Base-by-base conservation (phyloP, 1,139 yeast genomes). In the Saccharomyces hybrid region DNA sequence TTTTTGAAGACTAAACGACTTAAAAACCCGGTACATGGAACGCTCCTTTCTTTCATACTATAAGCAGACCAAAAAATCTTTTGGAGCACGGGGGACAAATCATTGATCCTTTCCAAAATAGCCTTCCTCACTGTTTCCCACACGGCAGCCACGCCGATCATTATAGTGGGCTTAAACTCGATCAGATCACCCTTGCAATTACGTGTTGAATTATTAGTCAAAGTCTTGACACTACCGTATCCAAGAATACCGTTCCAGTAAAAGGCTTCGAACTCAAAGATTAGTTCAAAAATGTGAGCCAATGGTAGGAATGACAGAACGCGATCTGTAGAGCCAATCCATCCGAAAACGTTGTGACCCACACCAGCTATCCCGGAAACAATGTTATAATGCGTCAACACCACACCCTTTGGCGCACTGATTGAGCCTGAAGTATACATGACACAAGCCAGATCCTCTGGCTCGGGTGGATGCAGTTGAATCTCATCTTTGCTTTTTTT, bases 361-460 rank as follows among this genome's bases (percentile, higher is more conserved):
- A 88, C 83, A 73, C 99, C 99, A 56, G 85, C 95, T 48, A 88
- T 71, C 64, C 96, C 96, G 13, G 96, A 86, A 53, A 90, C 72
- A 50, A 93, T 78, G 70, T 90, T 90, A 55, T 75, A 77, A 67
- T 93, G 95, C 52, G 83, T 79, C 62, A 95, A 76, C 38, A 88
- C 90, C 47, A 93, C 99, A 73, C 99, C 99, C 77, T 93, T 93
- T 66, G 99, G 99, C 59, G 84, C 84, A 65, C 99, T 99, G 16
- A 99, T 91, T 14, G 97, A 89, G 52, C 99, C 99, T 0, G 98
- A 91, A 26, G 99, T 93, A 78, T 93, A 93, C 98, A 95, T 93
- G 70, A 93, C 89, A 76, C 97, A 88, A 47, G 93, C 82, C 54
- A 86, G 69, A 66, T 89, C 96, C n/a, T 82, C 82, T 13, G 95